These are phyloP conservation scores for Elongisporangium senticosum DNA, from an alignment of 352 stramenopile species.

Conservation along the genomic window DNA sequence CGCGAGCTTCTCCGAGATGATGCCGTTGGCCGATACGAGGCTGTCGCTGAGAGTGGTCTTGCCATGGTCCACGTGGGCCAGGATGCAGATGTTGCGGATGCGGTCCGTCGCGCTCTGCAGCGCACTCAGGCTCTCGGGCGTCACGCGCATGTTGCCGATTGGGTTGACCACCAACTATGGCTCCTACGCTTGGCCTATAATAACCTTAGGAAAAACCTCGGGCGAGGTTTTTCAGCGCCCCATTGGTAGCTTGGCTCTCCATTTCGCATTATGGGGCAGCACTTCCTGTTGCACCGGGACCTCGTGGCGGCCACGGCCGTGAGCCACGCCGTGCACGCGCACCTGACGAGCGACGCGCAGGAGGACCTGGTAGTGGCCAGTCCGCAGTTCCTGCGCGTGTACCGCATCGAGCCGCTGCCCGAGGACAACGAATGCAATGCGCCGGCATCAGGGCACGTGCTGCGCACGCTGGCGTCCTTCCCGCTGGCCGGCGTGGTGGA, in stretches of 20 bases:
- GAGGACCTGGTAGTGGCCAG: slow-evolving; percentile 68
- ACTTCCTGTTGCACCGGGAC: slow-evolving; percentile 83
- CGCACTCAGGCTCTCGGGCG: slow-evolving; percentile 38
- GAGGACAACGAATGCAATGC: slow-evolving; percentile 3
- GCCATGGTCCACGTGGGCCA: slow-evolving; percentile 94
- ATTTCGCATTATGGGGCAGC: slow-evolving; percentile 52
- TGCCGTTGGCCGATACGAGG: slow-evolving; percentile 94
- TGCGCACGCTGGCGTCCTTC: slow-evolving; percentile 70
- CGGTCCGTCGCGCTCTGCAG: slow-evolving; percentile 71
- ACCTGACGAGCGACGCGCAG: slow-evolving; percentile 63
- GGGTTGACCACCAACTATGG: not conserved
- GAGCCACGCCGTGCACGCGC: slow-evolving; percentile 60
- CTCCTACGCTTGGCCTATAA: not conserved
- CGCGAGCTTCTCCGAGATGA: slow-evolving; percentile 95
- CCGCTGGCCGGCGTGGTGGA: slow-evolving; percentile 64
- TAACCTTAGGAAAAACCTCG: not conserved
- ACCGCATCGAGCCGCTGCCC: slow-evolving; percentile 62
- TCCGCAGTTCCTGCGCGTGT: slow-evolving; percentile 72
- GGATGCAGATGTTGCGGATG: slow-evolving; percentile 94
- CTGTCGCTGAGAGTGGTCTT: slow-evolving; percentile 92
- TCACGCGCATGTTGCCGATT: slow-evolving; percentile 27
- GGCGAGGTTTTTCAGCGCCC: not conserved
- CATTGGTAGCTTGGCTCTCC: not conserved
- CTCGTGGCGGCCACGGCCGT: slow-evolving; percentile 74
- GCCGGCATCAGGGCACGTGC: slow-evolving; percentile 46